Percentiles rank a stretch among this genome's conserved stretches.
These are phyloP conservation scores for Withania somnifera DNA, from an alignment of 305 asterid species.

Conservation along the genomic window DNA sequence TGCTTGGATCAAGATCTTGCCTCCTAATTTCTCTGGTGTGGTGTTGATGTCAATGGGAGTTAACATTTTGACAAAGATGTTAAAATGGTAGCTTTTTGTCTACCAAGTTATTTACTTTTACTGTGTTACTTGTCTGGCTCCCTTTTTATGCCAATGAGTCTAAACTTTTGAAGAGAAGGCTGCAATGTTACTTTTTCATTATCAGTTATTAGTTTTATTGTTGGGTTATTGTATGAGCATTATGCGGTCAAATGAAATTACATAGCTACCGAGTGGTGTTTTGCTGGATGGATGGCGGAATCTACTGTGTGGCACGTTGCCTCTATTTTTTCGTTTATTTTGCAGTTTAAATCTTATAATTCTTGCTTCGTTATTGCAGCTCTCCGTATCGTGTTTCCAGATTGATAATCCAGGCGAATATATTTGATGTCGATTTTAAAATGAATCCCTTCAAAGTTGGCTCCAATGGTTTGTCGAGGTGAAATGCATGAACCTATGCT, in stretches of 20 bases:
- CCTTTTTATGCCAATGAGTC: background rate
- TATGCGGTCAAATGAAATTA: background rate
- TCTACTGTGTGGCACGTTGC: background rate
- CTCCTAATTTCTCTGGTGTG: conserved; percentile 53
- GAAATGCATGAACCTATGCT: conserved; percentile 14
- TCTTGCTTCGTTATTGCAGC: conserved; percentile 50
- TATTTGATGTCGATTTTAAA: conserved; percentile 67
- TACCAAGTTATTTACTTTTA: background rate
- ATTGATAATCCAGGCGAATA: conserved; percentile 50
- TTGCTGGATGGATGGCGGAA: background rate
- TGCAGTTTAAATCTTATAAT: conserved; percentile 1
- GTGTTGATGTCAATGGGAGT: conserved; percentile 74
- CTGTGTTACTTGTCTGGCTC: background rate
- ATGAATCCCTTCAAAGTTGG: conserved; percentile 37
- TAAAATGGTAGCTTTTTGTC: conserved; percentile 50
- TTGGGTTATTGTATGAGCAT: background rate
- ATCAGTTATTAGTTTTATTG: background rate
- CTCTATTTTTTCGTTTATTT: background rate
- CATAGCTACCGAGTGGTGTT: background rate
- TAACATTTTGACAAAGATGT: conserved; percentile 66
- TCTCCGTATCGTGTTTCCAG: conserved; percentile 59
- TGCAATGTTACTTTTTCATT: background rate
- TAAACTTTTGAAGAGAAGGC: background rate
- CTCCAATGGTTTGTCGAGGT: conserved; percentile 65
- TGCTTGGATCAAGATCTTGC: conserved; percentile 50